Evolutionary conservation across 2,329 filamentous ascomycete species (phyloP).

Genomic region (Ophiostoma sp.): DNA sequence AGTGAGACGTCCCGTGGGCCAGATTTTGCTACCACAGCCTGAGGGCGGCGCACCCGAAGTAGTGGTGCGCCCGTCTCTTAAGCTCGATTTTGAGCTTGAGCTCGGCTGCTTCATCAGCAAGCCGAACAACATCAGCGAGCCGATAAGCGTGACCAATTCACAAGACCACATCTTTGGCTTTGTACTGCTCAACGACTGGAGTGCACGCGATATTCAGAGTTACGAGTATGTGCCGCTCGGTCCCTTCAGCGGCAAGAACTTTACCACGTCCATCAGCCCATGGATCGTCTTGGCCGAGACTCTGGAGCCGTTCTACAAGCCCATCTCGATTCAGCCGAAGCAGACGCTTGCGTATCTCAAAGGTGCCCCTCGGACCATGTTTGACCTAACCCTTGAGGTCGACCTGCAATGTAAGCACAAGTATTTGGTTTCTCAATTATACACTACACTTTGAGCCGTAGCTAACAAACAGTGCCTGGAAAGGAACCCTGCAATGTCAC

Average conservation of each 20-base stretch:
- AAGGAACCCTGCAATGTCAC: conserved; percentile 27
- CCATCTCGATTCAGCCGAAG: conserved; percentile 34
- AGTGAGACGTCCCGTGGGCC: conserved; percentile 68
- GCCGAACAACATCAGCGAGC: conserved; percentile 58
- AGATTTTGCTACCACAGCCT: conserved; percentile 48
- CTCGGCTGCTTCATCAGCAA: conserved; percentile 68
- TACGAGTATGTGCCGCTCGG: conserved; percentile 83
- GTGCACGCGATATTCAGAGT: conserved; percentile 71
- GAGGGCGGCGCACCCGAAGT: background rate
- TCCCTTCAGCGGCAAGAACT: conserved; percentile 81
- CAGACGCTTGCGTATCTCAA: conserved; percentile 46
- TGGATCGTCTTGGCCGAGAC: conserved; percentile 77
- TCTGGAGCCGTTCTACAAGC: conserved; percentile 52
- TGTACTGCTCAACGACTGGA: conserved; percentile 85
- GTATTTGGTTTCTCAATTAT: background rate
- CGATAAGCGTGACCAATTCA: conserved; percentile 59
- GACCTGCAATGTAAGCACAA: background rate
- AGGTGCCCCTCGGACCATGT: conserved; percentile 48
- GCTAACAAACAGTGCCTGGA: background rate
- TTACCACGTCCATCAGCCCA: conserved; percentile 68
- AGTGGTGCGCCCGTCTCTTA: conserved; percentile 33
- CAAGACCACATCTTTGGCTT: conserved; percentile 71
- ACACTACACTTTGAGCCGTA: background rate
- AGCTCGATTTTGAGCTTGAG: conserved; percentile 75
- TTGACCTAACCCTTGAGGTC: conserved; percentile 28